phyloP scores from a whole-genome alignment of 2,329 filamentous ascomycete genomes.

The Rutstroemia sp. region DNA sequence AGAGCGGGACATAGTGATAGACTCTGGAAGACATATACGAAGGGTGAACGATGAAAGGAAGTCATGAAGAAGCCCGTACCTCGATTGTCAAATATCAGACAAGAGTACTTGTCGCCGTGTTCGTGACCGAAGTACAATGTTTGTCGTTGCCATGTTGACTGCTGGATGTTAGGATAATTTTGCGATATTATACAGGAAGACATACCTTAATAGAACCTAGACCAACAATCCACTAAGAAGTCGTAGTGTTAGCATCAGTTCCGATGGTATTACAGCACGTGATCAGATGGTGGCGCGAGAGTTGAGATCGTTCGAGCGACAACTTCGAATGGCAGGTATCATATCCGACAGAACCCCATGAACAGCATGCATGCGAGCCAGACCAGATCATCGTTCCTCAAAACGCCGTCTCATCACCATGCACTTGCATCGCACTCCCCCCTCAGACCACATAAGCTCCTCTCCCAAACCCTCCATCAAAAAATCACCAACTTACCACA shows the following conservation, averaged over 20 bases:
- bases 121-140: constrained; percentile 75
- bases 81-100: constrained; percentile 75
- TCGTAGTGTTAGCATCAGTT: not conserved
- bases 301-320: not conserved
- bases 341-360: not conserved
- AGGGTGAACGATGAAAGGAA: not conserved
- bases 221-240: constrained; percentile 67
- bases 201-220: constrained; percentile 52
- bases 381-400: too few species aligned
- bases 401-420: not conserved
- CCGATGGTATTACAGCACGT: not conserved
- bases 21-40: not conserved
- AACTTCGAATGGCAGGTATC: not conserved
- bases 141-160: constrained; percentile 71
- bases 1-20: not conserved
- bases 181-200: not conserved
- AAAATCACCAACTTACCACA: constrained; percentile 42
- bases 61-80: constrained; percentile 30
- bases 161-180: not conserved
- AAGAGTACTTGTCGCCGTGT: constrained; percentile 58
- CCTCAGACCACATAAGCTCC: not conserved
- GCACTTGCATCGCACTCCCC: not conserved
- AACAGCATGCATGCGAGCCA: not conserved
- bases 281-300: constrained; percentile 9
- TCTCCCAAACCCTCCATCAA: not conserved